A percentile compares a stretch with the other conserved stretches of the same genome.
Evolutionary conservation across 1,284 basidiomycete species (phyloP).

Genomic region (Papiliotrema flavescens): DNA sequence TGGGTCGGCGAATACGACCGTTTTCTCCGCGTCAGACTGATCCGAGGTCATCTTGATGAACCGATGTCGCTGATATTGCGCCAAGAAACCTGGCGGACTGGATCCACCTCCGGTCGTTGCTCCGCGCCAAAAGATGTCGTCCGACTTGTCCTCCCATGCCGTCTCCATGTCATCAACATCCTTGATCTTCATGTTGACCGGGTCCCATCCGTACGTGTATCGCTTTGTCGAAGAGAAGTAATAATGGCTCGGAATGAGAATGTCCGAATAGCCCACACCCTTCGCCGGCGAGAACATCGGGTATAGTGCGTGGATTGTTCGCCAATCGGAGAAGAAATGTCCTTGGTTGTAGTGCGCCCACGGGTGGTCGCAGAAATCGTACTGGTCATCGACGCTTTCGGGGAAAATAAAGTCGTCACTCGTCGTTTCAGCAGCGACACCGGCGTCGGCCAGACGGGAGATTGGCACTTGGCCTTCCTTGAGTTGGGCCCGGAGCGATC

Average conservation of each 20-base stretch:
- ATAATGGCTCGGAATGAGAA: conserved; percentile 89
- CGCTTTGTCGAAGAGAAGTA: conserved; percentile 76
- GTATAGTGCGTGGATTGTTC: conserved; percentile 76
- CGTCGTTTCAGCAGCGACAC: conserved; percentile 41
- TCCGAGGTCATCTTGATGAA: conserved; percentile 76
- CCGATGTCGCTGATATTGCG: conserved; percentile 84
- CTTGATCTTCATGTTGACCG: conserved; percentile 63
- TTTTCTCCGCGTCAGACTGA: conserved; percentile 57
- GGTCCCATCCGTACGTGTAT: conserved; percentile 89
- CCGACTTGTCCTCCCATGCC: conserved; percentile 58
- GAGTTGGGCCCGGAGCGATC: conserved; percentile 59
- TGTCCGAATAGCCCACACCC: conserved; percentile 76
- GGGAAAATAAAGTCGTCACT: conserved; percentile 63
- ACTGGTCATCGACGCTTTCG: conserved; percentile 58
- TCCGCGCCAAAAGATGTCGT: conserved; percentile 61
- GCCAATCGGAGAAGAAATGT: conserved; percentile 93
- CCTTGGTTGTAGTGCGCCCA: conserved; percentile 81
- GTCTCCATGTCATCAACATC: conserved; percentile 75
- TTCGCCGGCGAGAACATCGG: conserved; percentile 89
- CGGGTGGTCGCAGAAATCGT: conserved; percentile 75
- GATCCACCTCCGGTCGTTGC: conserved; percentile 89
- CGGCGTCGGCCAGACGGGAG: conserved; percentile 48
- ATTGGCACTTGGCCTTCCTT: conserved; percentile 50
- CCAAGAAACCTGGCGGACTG: conserved; percentile 75
- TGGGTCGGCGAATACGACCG: conserved; percentile 72